Base-by-base conservation (phyloP, 495 filamentous ascomycete genomes). In the Amniculicola lignicola region DNA sequence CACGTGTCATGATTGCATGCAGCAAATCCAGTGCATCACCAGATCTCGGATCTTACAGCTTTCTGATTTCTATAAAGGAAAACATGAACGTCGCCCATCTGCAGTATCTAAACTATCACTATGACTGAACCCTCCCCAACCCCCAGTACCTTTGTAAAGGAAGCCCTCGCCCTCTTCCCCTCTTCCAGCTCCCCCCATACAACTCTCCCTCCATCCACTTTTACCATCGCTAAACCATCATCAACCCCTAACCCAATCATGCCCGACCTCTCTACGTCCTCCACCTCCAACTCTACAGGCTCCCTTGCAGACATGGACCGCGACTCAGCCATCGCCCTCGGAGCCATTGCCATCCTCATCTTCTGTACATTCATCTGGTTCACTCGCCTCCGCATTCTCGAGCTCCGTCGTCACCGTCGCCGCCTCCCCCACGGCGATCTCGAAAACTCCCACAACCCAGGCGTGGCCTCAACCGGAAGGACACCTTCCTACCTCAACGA, bases 371-470 rank as follows among this genome's bases (percentile, higher is more conserved):
- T 28, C 49, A 21, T n/a, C 22, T 27, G 39, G 21, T 4, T 41
- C 45, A 48, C 15, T 11, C 45, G 45, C 45, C 45, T 15, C 40
- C 40, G 45, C n/a, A n/a, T n/a, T n/a, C n/a, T n/a, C n/a, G n/a
- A n/a, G n/a, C n/a, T n/a, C n/a, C n/a, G n/a, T n/a, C n/a, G n/a
- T n/a, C n/a, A n/a, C 29, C 29, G 14, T 4, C 47, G 16, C 33
- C 10, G 16, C 33, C 47, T 15, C 18, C 37, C 6, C 9, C 9
- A 19, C 11, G 37, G 6, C 37, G 18, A 50, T 5, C 29, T 38
- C 7, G 47, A 51, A n/a, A n/a, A n/a, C n/a, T n/a, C n/a, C n/a
- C n/a, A n/a, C n/a, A n/a, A n/a, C n/a, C n/a, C n/a, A n/a, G n/a
- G n/a, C n/a, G n/a, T n/a, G n/a, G n/a, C n/a, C n/a, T n/a, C n/a